Conservation (phyloP, 768 basidiomycete species). For the Gloeostereum incarnatum region DNA sequence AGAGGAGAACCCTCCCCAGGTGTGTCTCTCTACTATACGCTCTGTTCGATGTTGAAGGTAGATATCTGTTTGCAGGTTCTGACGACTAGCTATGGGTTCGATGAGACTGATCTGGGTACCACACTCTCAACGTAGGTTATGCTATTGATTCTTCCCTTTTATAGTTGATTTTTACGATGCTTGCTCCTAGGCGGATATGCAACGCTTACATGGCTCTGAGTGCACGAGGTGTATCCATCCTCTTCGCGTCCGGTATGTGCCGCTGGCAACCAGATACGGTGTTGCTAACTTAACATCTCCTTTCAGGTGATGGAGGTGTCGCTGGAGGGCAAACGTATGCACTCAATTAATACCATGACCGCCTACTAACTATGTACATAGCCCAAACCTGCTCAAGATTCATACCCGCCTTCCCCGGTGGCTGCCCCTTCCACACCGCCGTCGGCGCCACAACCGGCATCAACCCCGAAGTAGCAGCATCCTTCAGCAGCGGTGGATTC, state of each 20-base stretch:
- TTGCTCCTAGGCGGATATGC: constrained; percentile 14
- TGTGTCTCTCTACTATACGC: constrained; percentile 3
- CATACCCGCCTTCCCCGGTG: constrained; percentile 34
- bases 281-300: background rate
- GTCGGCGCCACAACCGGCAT: constrained; percentile 33
- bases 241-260: constrained; percentile 39
- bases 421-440: constrained; percentile 26
- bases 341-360: background rate
- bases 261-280: constrained; percentile 5
- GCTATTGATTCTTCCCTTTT: background rate
- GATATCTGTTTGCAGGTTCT: constrained; percentile 18
- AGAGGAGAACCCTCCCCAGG: constrained; percentile 25
- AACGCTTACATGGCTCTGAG: constrained; percentile 26
- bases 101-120: constrained; percentile 32
- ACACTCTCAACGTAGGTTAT: constrained; percentile 8
- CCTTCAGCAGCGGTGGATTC: constrained; percentile 47
- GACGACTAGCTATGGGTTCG: constrained; percentile 43
- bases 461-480: constrained; percentile 29
- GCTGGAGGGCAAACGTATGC: constrained; percentile 7
- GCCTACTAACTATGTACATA: background rate
- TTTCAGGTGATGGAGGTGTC: constrained; percentile 28
- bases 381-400: constrained; percentile 13
- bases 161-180: background rate
- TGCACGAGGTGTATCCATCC: constrained; percentile 36
- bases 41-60: background rate